Percentiles rank a stretch among this genome's conserved stretches.
Conservation (phyloP, 352 stramenopile genomes). For the Peronospora tabacina region DNA sequence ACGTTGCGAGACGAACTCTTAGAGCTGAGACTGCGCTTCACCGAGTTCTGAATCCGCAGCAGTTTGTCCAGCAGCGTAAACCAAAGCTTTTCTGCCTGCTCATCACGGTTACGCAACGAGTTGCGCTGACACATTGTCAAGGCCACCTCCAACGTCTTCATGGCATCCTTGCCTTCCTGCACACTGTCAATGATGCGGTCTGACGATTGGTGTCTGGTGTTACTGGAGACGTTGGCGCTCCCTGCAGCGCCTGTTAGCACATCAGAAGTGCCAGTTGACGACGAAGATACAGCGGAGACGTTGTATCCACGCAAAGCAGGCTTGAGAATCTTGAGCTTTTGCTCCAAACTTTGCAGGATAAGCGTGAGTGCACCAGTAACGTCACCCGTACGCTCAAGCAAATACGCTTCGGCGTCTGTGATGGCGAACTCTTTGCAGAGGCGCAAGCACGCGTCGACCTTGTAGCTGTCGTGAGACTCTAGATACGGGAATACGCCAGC, state of each 20-base stretch:
- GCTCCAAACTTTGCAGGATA: constrained; percentile 89
- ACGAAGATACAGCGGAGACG: constrained; percentile 32
- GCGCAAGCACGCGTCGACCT: constrained; percentile 77
- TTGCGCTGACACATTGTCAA: constrained; percentile 93
- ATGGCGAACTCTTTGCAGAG: constrained; percentile 82
- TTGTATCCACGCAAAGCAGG: constrained; percentile 75
- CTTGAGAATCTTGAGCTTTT: constrained; percentile 89
- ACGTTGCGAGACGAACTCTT: constrained; percentile 53
- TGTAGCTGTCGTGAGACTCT: constrained; percentile 82
- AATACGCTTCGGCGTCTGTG: constrained; percentile 85
- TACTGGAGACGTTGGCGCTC: constrained; percentile 6
- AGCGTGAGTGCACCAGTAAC: constrained; percentile 89
- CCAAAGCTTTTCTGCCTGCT: constrained; percentile 91
- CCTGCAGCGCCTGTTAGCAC: constrained; percentile 25
- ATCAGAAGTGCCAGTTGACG: constrained; percentile 25
- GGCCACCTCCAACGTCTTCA: constrained; percentile 86
- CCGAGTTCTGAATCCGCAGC: constrained; percentile 87
- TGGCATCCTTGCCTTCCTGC: constrained; percentile 65
- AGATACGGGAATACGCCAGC: constrained; percentile 71
- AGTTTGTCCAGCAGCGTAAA: constrained; percentile 92
- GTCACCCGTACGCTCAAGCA: constrained; percentile 90
- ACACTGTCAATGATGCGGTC: constrained; percentile 83
- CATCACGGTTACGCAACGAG: constrained; percentile 71
- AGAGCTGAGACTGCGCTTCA: constrained; percentile 83
- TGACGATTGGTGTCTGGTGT: constrained; percentile 42